phyloP scores from a whole-genome alignment of 2,329 filamentous ascomycete species.

The Diplodia seriata region DNA sequence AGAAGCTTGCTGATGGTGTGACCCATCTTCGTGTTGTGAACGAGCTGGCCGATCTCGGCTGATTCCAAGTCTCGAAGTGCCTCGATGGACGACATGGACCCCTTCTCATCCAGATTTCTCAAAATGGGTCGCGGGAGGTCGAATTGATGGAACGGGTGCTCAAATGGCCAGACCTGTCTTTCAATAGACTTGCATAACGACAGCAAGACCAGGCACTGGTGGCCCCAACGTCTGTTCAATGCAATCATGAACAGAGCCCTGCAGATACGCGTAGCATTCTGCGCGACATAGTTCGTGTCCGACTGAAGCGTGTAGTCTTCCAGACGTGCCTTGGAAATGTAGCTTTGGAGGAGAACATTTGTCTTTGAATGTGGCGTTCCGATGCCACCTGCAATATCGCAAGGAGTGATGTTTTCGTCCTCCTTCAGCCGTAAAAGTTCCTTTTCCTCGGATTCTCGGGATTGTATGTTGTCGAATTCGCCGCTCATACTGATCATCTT shows the following conservation, averaged over 20 bases:
- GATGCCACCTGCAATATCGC: constrained; percentile 74
- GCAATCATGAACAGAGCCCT: constrained; percentile 97
- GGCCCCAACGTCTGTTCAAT: constrained; percentile 91
- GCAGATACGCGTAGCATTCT: constrained; percentile 94
- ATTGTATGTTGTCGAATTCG: constrained; percentile 97
- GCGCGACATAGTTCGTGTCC: constrained; percentile 92
- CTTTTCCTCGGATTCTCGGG: constrained; percentile 85
- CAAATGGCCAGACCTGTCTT: constrained; percentile 91
- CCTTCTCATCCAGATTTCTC: constrained; percentile 83
- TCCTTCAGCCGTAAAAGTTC: constrained; percentile 79
- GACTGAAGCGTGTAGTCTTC: constrained; percentile 95
- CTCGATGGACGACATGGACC: constrained; percentile 76
- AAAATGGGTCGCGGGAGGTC: constrained; percentile 85
- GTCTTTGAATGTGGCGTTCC: constrained; percentile 84
- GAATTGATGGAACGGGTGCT: constrained; percentile 95
- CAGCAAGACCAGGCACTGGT: constrained; percentile 89
- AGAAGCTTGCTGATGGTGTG: constrained; percentile 80
- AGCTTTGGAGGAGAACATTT: constrained; percentile 91
- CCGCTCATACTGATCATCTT: constrained; percentile 98
- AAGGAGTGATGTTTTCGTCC: constrained; percentile 68
- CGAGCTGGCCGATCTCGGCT: constrained; percentile 85
- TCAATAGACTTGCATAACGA: constrained; percentile 97
- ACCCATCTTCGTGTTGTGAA: constrained; percentile 90
- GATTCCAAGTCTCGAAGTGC: constrained; percentile 90
- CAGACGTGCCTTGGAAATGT: constrained; percentile 84